Evolutionary conservation across 2,329 filamentous ascomycete genomes (phyloP).

Genomic region (Stagonosporopsis vannaccii): DNA sequence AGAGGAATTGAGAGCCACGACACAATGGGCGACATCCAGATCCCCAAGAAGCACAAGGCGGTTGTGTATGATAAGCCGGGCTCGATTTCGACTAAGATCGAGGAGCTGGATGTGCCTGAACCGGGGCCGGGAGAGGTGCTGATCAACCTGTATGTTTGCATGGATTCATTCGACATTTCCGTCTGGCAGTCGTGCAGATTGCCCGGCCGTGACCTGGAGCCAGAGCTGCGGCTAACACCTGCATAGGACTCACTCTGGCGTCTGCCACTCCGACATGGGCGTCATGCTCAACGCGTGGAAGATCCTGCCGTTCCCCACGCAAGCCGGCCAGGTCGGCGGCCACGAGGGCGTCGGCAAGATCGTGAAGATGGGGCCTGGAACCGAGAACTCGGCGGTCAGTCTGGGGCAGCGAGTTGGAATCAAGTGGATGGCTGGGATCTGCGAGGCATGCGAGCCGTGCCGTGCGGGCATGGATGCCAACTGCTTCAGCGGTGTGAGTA

Average conservation of each 20-base stretch:
- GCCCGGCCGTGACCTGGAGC: too few relatives aligned
- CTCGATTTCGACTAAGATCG: conserved; percentile 68
- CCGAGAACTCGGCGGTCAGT: conserved; percentile 64
- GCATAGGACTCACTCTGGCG: conserved; percentile 64
- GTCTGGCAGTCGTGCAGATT: too few relatives aligned
- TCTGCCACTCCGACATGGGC: conserved; percentile 69
- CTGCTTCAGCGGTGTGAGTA: conserved; percentile 44
- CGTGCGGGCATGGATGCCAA: conserved; percentile 55
- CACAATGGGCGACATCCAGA: conserved; percentile 35
- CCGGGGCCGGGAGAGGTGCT: conserved; percentile 69
- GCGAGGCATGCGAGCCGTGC: conserved; percentile 51
- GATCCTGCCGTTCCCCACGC: conserved; percentile 65
- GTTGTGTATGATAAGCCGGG: conserved; percentile 71
- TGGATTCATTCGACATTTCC: background rate
- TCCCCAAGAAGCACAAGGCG: conserved; percentile 69
- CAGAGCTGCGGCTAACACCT: background rate
- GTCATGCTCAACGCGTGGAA: conserved; percentile 60
- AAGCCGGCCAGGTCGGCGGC: conserved; percentile 69
- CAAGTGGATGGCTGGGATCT: conserved; percentile 70
- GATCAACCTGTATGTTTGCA: conserved; percentile 61
- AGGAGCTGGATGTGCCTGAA: conserved; percentile 69
- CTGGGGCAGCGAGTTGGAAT: conserved; percentile 74
- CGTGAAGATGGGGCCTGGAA: conserved; percentile 69
- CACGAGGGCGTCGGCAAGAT: conserved; percentile 73
- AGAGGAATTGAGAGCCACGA: background rate